phyloP scores from a whole-genome alignment of 208 protist genomes.

The Crithidia brevicula region DNA sequence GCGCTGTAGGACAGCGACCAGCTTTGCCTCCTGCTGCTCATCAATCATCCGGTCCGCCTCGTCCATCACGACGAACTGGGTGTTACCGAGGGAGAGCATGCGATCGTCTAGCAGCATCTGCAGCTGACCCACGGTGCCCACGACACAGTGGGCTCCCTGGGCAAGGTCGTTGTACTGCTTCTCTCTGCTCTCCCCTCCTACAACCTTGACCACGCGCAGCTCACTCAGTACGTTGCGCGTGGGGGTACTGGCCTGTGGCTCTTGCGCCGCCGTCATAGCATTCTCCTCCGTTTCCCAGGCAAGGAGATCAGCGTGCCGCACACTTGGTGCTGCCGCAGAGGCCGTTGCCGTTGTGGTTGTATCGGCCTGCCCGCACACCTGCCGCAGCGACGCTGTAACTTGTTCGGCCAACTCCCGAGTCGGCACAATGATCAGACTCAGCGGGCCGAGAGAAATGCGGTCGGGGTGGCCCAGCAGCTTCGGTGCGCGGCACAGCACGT shows the following conservation, averaged over 20 bases:
- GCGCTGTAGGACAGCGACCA: conserved; percentile 91
- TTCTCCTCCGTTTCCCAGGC: conserved; percentile 25
- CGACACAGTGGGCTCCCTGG: conserved; percentile 71
- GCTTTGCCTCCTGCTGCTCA: conserved; percentile 87
- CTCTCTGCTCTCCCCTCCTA: conserved; percentile 70
- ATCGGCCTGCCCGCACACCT: conserved; percentile 18
- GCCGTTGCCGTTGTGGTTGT: background rate
- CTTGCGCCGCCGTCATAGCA: background rate
- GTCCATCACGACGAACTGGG: conserved; percentile 93
- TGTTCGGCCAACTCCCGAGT: conserved; percentile 95
- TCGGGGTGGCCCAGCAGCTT: conserved; percentile 65
- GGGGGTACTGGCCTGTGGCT: background rate
- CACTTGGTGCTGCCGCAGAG: background rate
- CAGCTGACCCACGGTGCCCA: conserved; percentile 87
- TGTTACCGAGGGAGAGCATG: conserved; percentile 72
- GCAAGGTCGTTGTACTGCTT: conserved; percentile 59
- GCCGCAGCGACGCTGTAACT: conserved; percentile 51
- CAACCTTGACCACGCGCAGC: conserved; percentile 73
- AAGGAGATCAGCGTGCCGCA: background rate
- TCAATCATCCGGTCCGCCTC: conserved; percentile 98
- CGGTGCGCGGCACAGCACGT: conserved; percentile 58
- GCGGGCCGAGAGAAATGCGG: conserved; percentile 72
- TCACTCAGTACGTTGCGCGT: conserved; percentile 54
- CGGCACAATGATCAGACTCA: conserved; percentile 89
- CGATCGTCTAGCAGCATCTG: conserved; percentile 65